phyloP scores from a whole-genome alignment of 305 asterid genomes.

The Fraxinus albicans region DNA sequence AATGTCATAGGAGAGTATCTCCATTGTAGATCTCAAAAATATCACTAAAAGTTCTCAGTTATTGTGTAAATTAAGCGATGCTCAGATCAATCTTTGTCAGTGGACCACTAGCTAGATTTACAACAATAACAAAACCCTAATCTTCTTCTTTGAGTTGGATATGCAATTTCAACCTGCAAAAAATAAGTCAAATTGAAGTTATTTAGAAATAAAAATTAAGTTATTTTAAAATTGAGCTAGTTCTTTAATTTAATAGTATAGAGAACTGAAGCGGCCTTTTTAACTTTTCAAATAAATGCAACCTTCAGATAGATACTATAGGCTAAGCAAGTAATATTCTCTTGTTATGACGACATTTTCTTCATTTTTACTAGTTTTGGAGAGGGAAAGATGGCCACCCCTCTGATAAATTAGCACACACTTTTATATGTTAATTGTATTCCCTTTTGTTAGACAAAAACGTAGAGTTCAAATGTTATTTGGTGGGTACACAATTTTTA shows the following conservation, averaged over 20 bases:
- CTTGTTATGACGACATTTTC: not conserved
- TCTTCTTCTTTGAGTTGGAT: not conserved
- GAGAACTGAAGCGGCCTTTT: not conserved
- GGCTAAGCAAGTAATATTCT: not conserved
- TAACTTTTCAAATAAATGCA: not conserved
- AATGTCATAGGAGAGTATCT: not conserved
- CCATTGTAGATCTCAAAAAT: not conserved
- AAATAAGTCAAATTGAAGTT: not conserved
- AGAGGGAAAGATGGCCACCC: not conserved
- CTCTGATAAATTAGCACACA: not conserved
- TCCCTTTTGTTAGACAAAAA: not conserved
- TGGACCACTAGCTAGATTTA: too few species aligned
- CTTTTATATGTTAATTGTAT: not conserved
- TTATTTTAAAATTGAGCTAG: not conserved
- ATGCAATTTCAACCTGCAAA: not conserved
- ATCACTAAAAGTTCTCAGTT: not conserved
- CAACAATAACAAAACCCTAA: not conserved
- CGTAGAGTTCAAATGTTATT: too few species aligned
- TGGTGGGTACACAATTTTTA: not conserved
- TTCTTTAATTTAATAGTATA: not conserved
- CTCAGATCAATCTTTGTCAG: not conserved
- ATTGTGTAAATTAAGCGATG: not conserved
- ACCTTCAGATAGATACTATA: not conserved
- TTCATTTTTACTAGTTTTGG: not conserved
- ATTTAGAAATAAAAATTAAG: too few species aligned